Evolutionary conservation across 495 filamentous ascomycete genomes (phyloP), one percentile per base, ranked within the genome.

Genomic region (Podospora pseudoanserina): DNA sequence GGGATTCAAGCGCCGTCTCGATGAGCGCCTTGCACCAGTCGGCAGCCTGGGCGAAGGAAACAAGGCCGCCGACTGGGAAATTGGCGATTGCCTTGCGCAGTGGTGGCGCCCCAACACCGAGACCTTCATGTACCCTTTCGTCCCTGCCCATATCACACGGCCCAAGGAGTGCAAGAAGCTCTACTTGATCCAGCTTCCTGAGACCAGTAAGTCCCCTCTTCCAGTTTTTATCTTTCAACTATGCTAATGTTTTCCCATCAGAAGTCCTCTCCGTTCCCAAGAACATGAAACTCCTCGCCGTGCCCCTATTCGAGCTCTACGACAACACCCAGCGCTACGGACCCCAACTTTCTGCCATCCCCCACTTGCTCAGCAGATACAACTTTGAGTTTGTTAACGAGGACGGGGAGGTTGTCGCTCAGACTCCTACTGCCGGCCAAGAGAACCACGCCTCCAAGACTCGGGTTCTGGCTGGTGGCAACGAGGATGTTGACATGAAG

Each of bases 161-260:
- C 95, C 95, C 19, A 99, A 97, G 84, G 95, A 99, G 85, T 97
- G 94, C 83, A 99, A 99, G 85, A 99, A 99, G 86, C 83, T 97
- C 61, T 99, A 97, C 77, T 92, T 98, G 65, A 97, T 99, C 63
- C 91, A 97, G 79, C 80, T 99, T 20, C 95, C 95, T 0, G 86
- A 91, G 77, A 93, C 90, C 68, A 98, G 94, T 97, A 85, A 32
- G 90, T 86, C 72, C 63, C 39, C n/a, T 32, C 59, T 5, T 15
- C 28, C 19, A 16, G 44, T 16, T 13, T 49, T 56, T 11, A 44
- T 32, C 23, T 16, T 30, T 4, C 6, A 61, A 16, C 34, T 6
- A 30, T 68, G 63, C 72, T 78, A 74, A 79, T 55, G 44, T 30
- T 60, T 64, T 54, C 58, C 15, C 19, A 34, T 64, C 73, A 97